Base-by-base conservation (phyloP, 2,329 filamentous ascomycete genomes). In the Zasmidium citrigriseum region DNA sequence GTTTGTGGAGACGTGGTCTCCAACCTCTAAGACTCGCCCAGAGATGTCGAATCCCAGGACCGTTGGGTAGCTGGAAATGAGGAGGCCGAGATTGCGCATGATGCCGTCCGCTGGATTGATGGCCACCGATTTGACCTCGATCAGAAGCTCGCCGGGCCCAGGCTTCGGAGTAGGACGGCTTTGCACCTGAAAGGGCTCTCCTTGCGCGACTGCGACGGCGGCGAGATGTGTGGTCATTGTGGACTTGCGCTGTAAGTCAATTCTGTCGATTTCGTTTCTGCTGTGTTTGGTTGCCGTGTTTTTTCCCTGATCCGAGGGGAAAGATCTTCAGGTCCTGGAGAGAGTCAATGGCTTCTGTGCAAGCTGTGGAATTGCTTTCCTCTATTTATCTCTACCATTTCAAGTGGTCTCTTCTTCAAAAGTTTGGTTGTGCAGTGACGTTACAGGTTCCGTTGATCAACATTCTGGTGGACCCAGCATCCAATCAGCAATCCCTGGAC, bases 101-200 rank as follows among this genome's bases (percentile, higher is more conserved):
- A 70, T 47, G 52, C 20, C 57, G 57, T 83, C 81, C 52, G 79
- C 73, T 1, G 80, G 80, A 59, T 83, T 83, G 38, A 83, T 67
- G 14, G 79, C 80, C 4, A 82, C 67, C 2, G 80, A 77, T 52
- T 79, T 78, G 63, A 82, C 76, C 1, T 68, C 75, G 54, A 83
- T 69, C 22, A 82, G 78, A 52, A 83, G 70, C 46, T 83, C 80
- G 25, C 64, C 66, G 18, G 77, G 76, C 0, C 79, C 78, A 45
- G 80, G 77, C 7, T 75, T 76, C 3, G 78, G 80, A 0, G 79
- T 82, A 0, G 68, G 60, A 2, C 78, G 77, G 12, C 68, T 16
- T n/a, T 41, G 34, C 4, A 41, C 14, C 34, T 41, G 12, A n/a
- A 41, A 41, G 18, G 34, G 34, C 14, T 7, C 34, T 4, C 34